Base-by-base conservation (phyloP, 495 filamentous ascomycete species). In the Tuber calosporum region DNA sequence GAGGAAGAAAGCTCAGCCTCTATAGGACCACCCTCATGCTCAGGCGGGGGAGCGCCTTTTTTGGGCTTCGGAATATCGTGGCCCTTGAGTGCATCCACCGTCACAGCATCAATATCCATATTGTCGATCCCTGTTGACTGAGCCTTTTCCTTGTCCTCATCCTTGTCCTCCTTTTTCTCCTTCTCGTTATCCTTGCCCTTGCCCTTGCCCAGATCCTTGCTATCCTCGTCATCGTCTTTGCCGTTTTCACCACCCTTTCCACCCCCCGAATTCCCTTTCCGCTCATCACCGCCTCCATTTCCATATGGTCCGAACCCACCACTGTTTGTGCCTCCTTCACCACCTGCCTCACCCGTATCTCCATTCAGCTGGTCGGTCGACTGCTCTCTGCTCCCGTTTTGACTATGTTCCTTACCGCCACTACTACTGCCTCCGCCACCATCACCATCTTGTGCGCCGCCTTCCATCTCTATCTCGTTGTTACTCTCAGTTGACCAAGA, bases 381-480 rank as follows among this genome's bases (percentile, higher is more conserved):
- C 13, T 69, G 78, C 43, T 77, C 70, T 72, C 79, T 79, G 39
- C 76, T 76, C 68, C 67, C 66, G 37, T 48, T 74, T 66, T 69
- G 69, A 40, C 71, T 80, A 22, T 58, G 58, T 37, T 34, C 37
- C 36, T 66, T 38, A 30, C 66, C 53, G 41, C 37, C 68, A 71
- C 72, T 72, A 40, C 66, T 69, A 67, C 73, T 73, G 39, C 67
- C 74, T 58, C 68, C 75, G 19, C 74, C 78, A 45, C 72, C 68
- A 34, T 84, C 83, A 38, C 71, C 81, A 66, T 77, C 77, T 40
- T 75, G 73, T 38, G 74, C 81, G 15, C 77, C 72, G 43, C 82
- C 79, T 67, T 85, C 76, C 72, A 82, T 81, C 48, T 83, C 72
- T 39, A 75, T 74, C 66, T 84, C 85, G 26, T 84, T 67, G 36